Evolutionary conservation across 257 asterid species (phyloP), one percentile per base, ranked within the genome.

Genomic region (Ocimum tenuiflorum): DNA sequence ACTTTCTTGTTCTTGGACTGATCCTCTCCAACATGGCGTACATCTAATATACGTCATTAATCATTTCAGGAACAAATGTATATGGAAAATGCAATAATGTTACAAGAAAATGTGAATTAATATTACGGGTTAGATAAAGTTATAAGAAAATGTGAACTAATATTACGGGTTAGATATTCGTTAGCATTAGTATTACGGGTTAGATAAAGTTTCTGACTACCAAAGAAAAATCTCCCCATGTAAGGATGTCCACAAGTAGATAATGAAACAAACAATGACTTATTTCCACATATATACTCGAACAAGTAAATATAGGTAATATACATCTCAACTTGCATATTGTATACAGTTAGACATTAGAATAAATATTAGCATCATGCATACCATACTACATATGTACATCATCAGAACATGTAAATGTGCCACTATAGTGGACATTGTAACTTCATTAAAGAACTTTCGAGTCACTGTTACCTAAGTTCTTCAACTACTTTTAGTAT

Each of bases 1-100:
- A 84, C 81, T 92, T 92, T 77, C 99, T 86, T 47, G 99, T 89
- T 79, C 96, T 75, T 17, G 97, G 97, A 85, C 96, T 92, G 65
- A 92, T 77, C 79, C 99, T 79, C 79, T 92, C 97, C 71, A 92
- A 79, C 99, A 92, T 81, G 22, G 97, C 76, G 73, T 92, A 89
- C 99, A 92, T 92, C 99, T 92, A 65, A 10, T 68, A 45, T 41
- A 66, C 33, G 20, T 35, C 54, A 75, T 14, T 20, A 56, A 53
- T 74, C 38, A 52, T 27, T 1, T 63, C 58, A 77, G 70, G 53
- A 63, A 60, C 48, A 60, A 9, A 63, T 19, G 33, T 7, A 66
- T 49, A 9, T n/a, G 29, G 23, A 17, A 22, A 66, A 7, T 43
- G 17, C 49, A 20, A 31, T 48, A 33, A 15, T 31, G 60, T 53